phyloP scores from a whole-genome alignment of 768 basidiomycete species.

The Chiua virens region DNA sequence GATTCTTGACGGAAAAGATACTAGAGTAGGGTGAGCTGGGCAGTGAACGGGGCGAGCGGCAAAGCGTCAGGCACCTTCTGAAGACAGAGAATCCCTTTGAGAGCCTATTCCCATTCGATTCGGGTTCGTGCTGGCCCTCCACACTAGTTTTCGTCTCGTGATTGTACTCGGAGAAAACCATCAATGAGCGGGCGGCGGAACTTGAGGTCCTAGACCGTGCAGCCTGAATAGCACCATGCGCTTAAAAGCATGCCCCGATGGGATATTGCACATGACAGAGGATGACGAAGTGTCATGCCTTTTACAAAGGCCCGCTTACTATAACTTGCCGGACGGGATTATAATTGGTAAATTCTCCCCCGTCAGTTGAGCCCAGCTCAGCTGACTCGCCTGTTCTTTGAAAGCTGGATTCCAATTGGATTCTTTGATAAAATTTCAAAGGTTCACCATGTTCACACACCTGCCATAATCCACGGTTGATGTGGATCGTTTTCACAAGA shows the following conservation, averaged over 20 bases:
- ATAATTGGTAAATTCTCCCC: too few species aligned
- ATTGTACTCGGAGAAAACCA: slow-evolving; percentile 5
- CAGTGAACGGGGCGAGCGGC: not conserved
- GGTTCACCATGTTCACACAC: not conserved
- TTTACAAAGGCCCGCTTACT: too few species aligned
- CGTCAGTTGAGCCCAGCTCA: too few species aligned
- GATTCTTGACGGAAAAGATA: slow-evolving; percentile 12
- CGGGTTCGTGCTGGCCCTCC: not conserved
- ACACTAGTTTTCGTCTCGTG: not conserved
- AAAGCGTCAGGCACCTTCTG: not conserved
- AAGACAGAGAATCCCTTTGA: not conserved
- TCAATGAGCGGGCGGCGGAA: not conserved
- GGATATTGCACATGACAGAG: too few species aligned
- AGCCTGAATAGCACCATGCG: not conserved
- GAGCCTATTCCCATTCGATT: not conserved
- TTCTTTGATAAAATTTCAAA: too few species aligned
- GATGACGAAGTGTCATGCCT: too few species aligned
- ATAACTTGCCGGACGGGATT: too few species aligned
- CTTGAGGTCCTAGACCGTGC: not conserved
- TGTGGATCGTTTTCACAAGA: too few species aligned
- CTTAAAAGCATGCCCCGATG: not conserved
- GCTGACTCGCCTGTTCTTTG: too few species aligned
- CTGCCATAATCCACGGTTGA: not conserved
- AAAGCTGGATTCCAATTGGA: too few species aligned
- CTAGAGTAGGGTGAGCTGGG: not conserved